Conservation (phyloP, 31 red algal species). For the Endocladia muricata region DNA sequence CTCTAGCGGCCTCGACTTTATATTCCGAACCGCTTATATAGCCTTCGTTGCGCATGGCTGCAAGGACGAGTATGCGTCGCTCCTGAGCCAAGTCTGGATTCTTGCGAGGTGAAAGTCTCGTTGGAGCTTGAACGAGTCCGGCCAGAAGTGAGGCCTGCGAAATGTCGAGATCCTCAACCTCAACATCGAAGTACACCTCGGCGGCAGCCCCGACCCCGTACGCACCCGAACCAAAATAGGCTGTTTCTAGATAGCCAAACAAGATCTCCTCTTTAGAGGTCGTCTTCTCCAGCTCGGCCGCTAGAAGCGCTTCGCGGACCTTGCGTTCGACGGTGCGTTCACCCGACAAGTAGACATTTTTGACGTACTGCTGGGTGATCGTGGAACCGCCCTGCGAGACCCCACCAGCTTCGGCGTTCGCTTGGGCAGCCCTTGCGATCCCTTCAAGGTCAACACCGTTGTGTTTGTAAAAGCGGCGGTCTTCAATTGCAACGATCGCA, state of each 20-base stretch:
- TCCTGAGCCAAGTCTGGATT: neutral
- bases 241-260: neutral
- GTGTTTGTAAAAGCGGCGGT: neutral
- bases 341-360: neutral
- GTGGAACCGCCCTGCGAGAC: neutral
- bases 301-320: constrained; percentile 6
- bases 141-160: neutral
- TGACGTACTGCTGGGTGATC: constrained; percentile 1
- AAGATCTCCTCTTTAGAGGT: constrained; percentile 1
- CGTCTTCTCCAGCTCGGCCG: neutral
- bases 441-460: neutral
- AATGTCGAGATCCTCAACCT: neutral
- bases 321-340: constrained; percentile 7
- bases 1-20: neutral
- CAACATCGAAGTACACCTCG: neutral
- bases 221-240: neutral
- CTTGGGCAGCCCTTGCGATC: neutral
- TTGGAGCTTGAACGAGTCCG: neutral
- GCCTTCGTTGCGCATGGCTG: neutral
- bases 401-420: neutral
- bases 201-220: constrained; percentile 1
- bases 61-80: neutral
- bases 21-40: neutral
- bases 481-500: neutral
- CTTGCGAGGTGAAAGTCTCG: neutral